Conservation (phyloP, 768 basidiomycete genomes). For the Pisolithus orientalis region DNA sequence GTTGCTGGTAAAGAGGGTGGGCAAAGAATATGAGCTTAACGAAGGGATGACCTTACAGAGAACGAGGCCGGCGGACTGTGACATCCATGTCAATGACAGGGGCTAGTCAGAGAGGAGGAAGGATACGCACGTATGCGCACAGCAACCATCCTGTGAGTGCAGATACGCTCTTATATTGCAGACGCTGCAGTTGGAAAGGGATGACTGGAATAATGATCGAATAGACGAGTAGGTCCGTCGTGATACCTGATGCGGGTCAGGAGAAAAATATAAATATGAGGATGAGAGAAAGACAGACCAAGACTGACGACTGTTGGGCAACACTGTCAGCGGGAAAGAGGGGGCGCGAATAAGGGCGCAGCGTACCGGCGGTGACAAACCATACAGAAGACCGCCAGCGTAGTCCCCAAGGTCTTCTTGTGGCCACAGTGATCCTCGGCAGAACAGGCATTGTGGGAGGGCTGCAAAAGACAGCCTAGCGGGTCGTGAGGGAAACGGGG, state of each 20-base stretch:
- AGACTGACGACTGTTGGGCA: constrained; percentile 38
- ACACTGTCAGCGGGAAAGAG: constrained; percentile 1
- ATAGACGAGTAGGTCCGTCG: constrained; percentile 53
- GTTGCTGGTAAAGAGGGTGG: constrained; percentile 34
- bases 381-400: constrained; percentile 54
- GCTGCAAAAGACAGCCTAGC: not conserved
- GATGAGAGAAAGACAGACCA: constrained; percentile 28
- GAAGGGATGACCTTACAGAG: constrained; percentile 33
- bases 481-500: not conserved
- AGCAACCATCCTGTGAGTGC: constrained; percentile 54
- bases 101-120: not conserved
- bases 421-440: not conserved
- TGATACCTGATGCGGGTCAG: constrained; percentile 23
- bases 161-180: constrained; percentile 42
- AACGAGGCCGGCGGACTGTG: constrained; percentile 51
- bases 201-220: constrained; percentile 58
- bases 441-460: constrained; percentile 5
- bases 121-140: constrained; percentile 45
- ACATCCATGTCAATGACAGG: constrained; percentile 2
- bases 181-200: constrained; percentile 52
- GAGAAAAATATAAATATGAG: not conserved
- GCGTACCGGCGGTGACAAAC: constrained; percentile 44
- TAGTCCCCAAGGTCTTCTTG: constrained; percentile 36
- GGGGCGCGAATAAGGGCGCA: no score
- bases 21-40: not conserved